phyloP scores from a whole-genome alignment of 148 eudicot genomes.

The Suaeda aralocaspica region DNA sequence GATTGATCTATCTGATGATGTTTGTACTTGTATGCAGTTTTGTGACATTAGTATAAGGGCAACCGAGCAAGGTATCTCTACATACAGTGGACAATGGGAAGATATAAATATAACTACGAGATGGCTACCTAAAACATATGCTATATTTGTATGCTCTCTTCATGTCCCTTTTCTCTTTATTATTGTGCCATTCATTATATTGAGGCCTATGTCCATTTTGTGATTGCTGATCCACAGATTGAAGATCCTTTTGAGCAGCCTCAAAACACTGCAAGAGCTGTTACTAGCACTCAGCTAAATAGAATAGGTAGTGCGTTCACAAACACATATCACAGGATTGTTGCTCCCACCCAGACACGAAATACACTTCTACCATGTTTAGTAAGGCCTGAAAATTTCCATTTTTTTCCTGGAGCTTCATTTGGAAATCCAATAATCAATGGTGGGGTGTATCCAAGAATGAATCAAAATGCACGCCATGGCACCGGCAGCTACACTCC shows the following conservation, averaged over 20 bases:
- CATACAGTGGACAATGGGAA: constrained; percentile 69
- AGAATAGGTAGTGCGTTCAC: constrained; percentile 44
- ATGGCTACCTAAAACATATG: constrained; percentile 87
- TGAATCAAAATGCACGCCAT: constrained; percentile 15
- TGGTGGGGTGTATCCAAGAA: constrained; percentile 15
- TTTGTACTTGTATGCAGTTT: constrained; percentile 45
- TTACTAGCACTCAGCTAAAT: constrained; percentile 32
- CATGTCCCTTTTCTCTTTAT: constrained; percentile 17
- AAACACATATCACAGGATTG: constrained; percentile 35
- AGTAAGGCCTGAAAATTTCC: constrained; percentile 34
- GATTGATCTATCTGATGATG: not conserved
- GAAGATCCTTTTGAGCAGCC: constrained; percentile 90
- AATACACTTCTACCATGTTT: constrained; percentile 30
- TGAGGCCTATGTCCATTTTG: constrained; percentile 2
- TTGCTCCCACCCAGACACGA: constrained; percentile 31
- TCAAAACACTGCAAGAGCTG: constrained; percentile 59
- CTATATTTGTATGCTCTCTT: constrained; percentile 63
- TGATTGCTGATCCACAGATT: constrained; percentile 32
- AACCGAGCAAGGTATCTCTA: constrained; percentile 56
- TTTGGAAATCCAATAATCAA: constrained; percentile 9
- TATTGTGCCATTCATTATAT: not conserved
- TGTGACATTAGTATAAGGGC: constrained; percentile 58
- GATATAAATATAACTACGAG: constrained; percentile 55
- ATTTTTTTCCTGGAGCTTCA: constrained; percentile 25
- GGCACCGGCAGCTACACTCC: constrained; percentile 18